phyloP scores from a whole-genome alignment of 768 basidiomycete species.

The Suillus placidus region DNA sequence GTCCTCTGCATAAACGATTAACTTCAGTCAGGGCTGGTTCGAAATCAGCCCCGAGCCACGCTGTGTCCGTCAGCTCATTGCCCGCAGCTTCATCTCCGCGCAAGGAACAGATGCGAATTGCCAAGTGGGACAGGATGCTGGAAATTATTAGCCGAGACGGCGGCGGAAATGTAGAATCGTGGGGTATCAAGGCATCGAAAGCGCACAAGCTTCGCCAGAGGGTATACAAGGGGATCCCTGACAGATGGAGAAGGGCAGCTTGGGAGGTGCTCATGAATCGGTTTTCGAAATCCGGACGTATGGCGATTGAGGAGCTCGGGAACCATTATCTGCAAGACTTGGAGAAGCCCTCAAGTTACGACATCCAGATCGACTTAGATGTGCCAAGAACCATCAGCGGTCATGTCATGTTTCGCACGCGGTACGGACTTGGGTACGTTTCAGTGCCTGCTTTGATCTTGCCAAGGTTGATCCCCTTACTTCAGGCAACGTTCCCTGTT shows the following conservation, averaged over 20 bases:
- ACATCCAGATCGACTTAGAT: constrained; percentile 97
- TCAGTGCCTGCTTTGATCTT: constrained; percentile 5
- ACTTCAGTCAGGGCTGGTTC: constrained; percentile 48
- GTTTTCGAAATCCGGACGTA: constrained; percentile 48
- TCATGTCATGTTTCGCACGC: constrained; percentile 91
- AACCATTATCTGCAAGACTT: constrained; percentile 62
- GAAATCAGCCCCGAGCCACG: constrained; percentile 46
- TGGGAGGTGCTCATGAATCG: constrained; percentile 83
- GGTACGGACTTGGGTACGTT: constrained; percentile 94
- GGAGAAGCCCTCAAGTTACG: constrained; percentile 84
- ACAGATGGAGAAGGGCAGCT: constrained; percentile 90
- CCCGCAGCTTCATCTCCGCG: constrained; percentile 48
- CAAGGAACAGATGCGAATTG: constrained; percentile 77
- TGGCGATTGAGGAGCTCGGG: constrained; percentile 47
- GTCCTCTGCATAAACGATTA: constrained; percentile 64
- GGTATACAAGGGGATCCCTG: constrained; percentile 94
- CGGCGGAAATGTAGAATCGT: constrained; percentile 76
- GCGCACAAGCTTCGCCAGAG: constrained; percentile 70
- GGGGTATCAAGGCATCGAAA: constrained; percentile 69
- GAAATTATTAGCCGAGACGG: constrained; percentile 64
- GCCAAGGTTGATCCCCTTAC: constrained; percentile 4
- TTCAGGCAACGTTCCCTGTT: constrained; percentile 90
- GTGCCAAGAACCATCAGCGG: constrained; percentile 96
- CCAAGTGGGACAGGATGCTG: constrained; percentile 95
- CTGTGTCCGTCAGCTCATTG: constrained; percentile 48